Evolutionary conservation across 1,139 yeast species (phyloP), one percentile per base, ranked within the genome.

Genomic region (Blastobotrys arbuscula): DNA sequence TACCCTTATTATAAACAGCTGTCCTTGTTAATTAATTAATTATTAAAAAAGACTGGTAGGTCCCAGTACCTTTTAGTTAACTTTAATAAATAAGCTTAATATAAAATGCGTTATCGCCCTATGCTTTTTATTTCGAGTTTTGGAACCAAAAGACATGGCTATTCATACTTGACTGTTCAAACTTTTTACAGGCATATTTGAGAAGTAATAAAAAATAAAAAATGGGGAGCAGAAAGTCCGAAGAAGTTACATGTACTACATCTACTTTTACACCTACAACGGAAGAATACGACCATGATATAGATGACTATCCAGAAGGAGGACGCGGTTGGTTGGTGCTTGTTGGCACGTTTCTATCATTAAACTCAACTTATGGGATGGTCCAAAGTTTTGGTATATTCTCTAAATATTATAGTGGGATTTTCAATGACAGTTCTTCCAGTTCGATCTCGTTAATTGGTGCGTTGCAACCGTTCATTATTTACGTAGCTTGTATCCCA

Each of bases 311-410:
- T 24, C 59, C 59, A n/a, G 58, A 56, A 34, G 59, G 59, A 10
- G 59, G 59, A 3, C 50, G 57, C 19, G 59, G 58, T 2, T 54
- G 65, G 65, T 40, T 56, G 4, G 61, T 57, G n/a, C 57, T 62
- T 19, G 47, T 53, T 2, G 62, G 61, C 6, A 51, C 56, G 13
- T 55, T 57, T 21, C 30, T 57, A n/a, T 44, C 55, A 23, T 49
- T 54, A 39, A 50, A 53, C 9, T 51, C 54, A 13, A 50, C 62
- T 10, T 62, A 53, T 50, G 85, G 84, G 2, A 61, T 78, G 38
- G 70, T 76, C 53, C 78, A 78, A 53, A 63, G 80, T 2, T 65
- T 74, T 43, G 84, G 84, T 46, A 80, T 79, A 3, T 74, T 78
- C 43, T 81, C 80, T 58, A 71, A 79, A 2, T 71, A 79, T 10